phyloP scores from a whole-genome alignment of 1,139 yeast species.

The Kodamaea arcana region DNA sequence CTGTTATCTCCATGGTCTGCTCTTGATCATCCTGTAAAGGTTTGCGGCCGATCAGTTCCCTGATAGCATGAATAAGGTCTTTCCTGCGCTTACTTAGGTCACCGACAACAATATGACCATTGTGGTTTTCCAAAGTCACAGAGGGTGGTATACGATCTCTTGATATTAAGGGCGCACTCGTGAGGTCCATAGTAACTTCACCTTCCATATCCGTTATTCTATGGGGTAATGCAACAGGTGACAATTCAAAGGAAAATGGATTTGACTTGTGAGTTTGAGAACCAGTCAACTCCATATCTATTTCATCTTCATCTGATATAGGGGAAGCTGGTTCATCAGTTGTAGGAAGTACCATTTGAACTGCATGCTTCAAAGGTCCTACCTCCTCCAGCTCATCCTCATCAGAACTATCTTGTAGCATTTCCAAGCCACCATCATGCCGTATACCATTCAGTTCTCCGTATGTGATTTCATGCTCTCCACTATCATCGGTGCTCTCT shows the following conservation, averaged over 20 bases:
- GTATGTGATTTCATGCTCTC: background rate
- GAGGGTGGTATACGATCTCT: too few relatives aligned
- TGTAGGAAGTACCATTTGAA: too few relatives aligned
- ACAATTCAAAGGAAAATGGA: background rate
- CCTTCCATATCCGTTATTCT: conserved; percentile 1
- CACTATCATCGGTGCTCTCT: conserved; percentile 1
- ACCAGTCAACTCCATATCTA: conserved; percentile 23
- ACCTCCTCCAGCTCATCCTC: conserved; percentile 5
- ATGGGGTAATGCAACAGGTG: background rate
- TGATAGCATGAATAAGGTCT: too few relatives aligned
- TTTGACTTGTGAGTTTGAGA: conserved; percentile 5
- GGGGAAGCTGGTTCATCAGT: background rate
- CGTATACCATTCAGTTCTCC: background rate
- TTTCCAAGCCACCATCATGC: conserved; percentile 11
- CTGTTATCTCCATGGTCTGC: conserved; percentile 12
- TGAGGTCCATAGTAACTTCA: conserved; percentile 14
- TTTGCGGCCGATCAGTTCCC: too few relatives aligned
- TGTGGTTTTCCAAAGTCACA: too few relatives aligned
- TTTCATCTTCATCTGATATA: conserved; percentile 14
- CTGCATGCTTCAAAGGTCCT: background rate
- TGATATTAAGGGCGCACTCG: too few relatives aligned
- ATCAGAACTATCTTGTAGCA: conserved; percentile 13
- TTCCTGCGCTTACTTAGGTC: too few relatives aligned
- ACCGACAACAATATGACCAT: too few relatives aligned
- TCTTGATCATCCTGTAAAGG: conserved; percentile 1